Base-by-base conservation (phyloP, 306 rosid genomes). In the Parietaria judaica region DNA sequence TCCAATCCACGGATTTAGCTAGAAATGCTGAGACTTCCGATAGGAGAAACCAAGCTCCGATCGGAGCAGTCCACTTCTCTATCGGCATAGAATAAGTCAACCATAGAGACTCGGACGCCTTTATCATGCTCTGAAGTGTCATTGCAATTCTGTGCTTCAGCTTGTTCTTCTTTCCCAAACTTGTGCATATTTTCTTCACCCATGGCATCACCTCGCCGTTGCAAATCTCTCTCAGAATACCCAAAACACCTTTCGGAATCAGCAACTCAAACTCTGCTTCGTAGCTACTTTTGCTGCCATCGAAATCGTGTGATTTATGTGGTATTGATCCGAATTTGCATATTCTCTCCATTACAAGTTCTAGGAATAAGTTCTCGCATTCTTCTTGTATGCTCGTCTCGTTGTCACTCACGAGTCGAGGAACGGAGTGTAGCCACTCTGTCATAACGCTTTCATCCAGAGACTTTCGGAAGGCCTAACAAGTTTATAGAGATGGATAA, bases 301-400 rank as follows among this genome's bases (percentile, higher is more conserved):
- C 14, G 37, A 64, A 44, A 1, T 10, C 17, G 46, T 80, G 38
- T 58, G 55, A 76, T n/a, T 48, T 52, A 36, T 36, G 65, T 56
- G 83, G 70, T 17, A 78, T 36, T 55, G 72, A 72, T 56, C 74
- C 83, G 73, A 72, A 85, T 69, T 67, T 61, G 66, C 82, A 70
- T 70, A 85, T 72, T 72, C 96, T 75, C 39, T 91, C 96, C 77
- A 91, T 63, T 56, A 91, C 89, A 69, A 91, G 81, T 67, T 91
- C 96, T 58, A 75, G 76, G 79, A 91, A 91, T 84, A 83, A 58
- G 72, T 85, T 77, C 67, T 85, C 92, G 74, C 95, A 85, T 81
- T 91, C 98, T 78, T 88, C 98, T 80, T 88, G 98, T 77, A 91
- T 80, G 79, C 96, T 85, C 70, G 88, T 60, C 79, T 91, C 98